Evolutionary conservation across 139 green algal species (phyloP), one percentile per base, ranked within the genome.

Genomic region (Tetratostichococcus sp.): DNA sequence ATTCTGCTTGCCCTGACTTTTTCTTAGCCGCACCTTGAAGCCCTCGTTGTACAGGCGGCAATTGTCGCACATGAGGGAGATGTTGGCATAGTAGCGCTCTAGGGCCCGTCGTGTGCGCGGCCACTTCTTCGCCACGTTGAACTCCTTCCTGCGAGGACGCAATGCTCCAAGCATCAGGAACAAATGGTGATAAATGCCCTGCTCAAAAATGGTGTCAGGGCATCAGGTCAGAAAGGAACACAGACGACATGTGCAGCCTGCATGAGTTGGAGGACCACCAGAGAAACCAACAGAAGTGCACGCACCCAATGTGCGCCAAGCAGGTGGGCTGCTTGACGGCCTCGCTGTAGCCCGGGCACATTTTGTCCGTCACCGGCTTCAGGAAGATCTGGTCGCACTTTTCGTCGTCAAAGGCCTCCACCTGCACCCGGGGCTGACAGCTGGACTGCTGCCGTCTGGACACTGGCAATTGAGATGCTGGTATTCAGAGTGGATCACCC

Each of bases 41-140:
- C 22, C 32, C 32, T 43, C 28, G 32, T 72, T 58, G 67, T 57
- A 72, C 26, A 50, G 31, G 67, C 67, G 67, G 67, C 67, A 72
- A 22, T 72, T 72, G 67, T 72, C 67, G 32, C 67, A 72, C 67
- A 72, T 72, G 32, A 72, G 67, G 32, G 25, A 57, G 32, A 72
- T 30, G 33, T 72, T 39, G 8, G 67, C 67, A 19, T 23, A 31
- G 31, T 57, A 57, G 0, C 25, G 31, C 8, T 58, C 67, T 17
- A 72, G 32, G 16, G 32, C 67, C 25, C 30, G 19, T 16, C 33
- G 33, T 16, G 35, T 72, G 17, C 6, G 32, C 19, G 32, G 33
- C 26, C 26, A 58, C 50, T 23, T 62, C 50, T 62, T 62, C 50
- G 14, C 26, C 21, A 39, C 34, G 32, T 72, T n/a, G 21, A 57